These are phyloP conservation scores for Neurospora cerealis DNA, from an alignment of 495 filamentous ascomycete species.

Conservation along the genomic window DNA sequence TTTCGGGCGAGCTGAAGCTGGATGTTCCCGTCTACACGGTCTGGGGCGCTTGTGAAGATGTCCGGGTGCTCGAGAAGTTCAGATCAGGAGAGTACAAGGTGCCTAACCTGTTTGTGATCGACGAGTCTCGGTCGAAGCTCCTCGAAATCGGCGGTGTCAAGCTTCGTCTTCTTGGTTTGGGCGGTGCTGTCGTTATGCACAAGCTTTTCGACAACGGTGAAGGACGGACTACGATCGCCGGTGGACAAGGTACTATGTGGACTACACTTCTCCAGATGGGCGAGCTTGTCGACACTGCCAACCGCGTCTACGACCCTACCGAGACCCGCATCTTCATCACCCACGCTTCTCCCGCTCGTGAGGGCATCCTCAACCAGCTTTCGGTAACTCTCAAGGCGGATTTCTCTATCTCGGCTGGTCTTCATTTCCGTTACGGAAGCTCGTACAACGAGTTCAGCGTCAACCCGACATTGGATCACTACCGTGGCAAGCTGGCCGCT, in stretches of 20 bases:
- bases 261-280: conserved; percentile 97
- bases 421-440: conserved; percentile 98
- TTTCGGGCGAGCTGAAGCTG: conserved; percentile 76
- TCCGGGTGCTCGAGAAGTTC: conserved; percentile 95
- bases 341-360: conserved; percentile 91
- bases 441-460: conserved; percentile 99
- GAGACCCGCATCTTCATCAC: conserved; percentile 98
- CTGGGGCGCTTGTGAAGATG: conserved; percentile 99
- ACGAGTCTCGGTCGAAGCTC: conserved; percentile 90
- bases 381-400: conserved; percentile 97
- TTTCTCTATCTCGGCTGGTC: conserved; percentile 93
- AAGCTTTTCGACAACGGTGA: conserved; percentile 99
- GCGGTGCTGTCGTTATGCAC: conserved; percentile 98
- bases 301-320: conserved; percentile 94
- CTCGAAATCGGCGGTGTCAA: conserved; percentile 93
- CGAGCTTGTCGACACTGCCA: conserved; percentile 94
- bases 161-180: conserved; percentile 85
- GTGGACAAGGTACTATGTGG: conserved; percentile 99
- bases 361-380: conserved; percentile 95
- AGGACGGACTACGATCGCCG: conserved; percentile 93
- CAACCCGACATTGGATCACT: conserved; percentile 95
- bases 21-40: conserved; percentile 98
- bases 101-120: conserved; percentile 93
- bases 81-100: conserved; percentile 97
- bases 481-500: conserved; percentile 97